Conservation (phyloP, 306 rosid species). For the Fragaria nilgerrensis region DNA sequence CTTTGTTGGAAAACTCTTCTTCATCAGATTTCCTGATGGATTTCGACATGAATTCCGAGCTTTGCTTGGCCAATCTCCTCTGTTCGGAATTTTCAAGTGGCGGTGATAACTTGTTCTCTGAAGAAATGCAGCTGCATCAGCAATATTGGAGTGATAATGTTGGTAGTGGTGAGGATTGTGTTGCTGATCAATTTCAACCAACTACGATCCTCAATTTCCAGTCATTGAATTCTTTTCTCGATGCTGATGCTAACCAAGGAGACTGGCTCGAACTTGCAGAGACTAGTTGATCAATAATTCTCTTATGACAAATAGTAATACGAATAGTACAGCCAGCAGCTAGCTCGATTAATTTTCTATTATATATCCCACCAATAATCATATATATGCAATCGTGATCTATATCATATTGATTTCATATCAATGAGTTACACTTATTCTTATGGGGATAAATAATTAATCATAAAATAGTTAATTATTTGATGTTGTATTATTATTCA, state of each 20-base stretch:
- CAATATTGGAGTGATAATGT: background rate
- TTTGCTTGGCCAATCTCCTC: slow-evolving; percentile 12
- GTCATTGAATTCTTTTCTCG: slow-evolving; percentile 10
- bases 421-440: background rate
- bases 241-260: background rate
- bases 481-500: background rate
- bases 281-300: slow-evolving; percentile 4
- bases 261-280: slow-evolving; percentile 10
- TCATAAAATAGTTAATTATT: too few relatives aligned
- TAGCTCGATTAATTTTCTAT: background rate
- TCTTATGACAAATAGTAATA: background rate
- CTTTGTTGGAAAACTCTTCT: slow-evolving; percentile 1
- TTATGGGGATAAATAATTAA: background rate
- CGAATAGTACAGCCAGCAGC: background rate
- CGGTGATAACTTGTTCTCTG: background rate
- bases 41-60: slow-evolving; percentile 13
- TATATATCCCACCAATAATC: background rate
- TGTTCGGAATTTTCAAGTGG: background rate
- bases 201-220: slow-evolving; percentile 8
- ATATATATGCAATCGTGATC: background rate
- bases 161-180: background rate
- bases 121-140: slow-evolving; percentile 5
- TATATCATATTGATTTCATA: background rate
- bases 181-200: slow-evolving; percentile 6
- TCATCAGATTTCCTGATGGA: slow-evolving; percentile 4